Evolutionary conservation across 2,329 filamentous ascomycete species (phyloP).

Genomic region (Ciborinia camelliae): DNA sequence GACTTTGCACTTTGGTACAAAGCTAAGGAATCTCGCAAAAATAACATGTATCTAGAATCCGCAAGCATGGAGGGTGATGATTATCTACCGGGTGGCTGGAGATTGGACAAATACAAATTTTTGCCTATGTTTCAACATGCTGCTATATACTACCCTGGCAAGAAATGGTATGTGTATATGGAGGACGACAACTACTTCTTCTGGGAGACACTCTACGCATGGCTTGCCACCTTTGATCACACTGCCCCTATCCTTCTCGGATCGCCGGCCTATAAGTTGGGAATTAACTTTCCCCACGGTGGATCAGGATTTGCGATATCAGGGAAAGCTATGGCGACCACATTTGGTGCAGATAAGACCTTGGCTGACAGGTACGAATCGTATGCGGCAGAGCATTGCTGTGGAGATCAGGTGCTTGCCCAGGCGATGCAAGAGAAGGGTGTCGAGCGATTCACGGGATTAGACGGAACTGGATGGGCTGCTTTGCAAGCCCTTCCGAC

Average conservation of each 20-base stretch:
- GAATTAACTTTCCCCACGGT: conserved; percentile 51
- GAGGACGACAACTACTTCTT: conserved; percentile 58
- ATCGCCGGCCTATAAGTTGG: conserved; percentile 44
- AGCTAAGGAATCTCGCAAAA: conserved; percentile 9
- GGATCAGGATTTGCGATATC: conserved; percentile 55
- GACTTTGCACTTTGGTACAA: conserved; percentile 22
- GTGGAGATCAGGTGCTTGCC: conserved; percentile 22
- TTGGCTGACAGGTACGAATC: conserved; percentile 16
- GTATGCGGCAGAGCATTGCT: conserved; percentile 20
- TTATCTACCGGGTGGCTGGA: conserved; percentile 43
- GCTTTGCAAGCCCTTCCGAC: conserved; percentile 19
- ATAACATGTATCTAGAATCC: conserved; percentile 24
- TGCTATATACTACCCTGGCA: conserved; percentile 48
- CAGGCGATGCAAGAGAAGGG: conserved; percentile 19
- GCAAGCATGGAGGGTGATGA: conserved; percentile 23
- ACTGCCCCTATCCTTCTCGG: conserved; percentile 45
- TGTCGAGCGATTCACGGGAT: conserved; percentile 16
- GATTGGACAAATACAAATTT: conserved; percentile 61
- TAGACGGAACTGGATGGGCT: conserved; percentile 22
- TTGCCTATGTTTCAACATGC: conserved; percentile 56
- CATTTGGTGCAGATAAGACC: conserved; percentile 17
- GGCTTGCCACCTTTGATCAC: conserved; percentile 46
- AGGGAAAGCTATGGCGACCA: conserved; percentile 45
- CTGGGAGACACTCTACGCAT: conserved; percentile 50
- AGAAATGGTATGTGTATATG: conserved; percentile 59